Evolutionary conservation across 331 rosid species (phyloP).

Genomic region (Malus hybrid): DNA sequence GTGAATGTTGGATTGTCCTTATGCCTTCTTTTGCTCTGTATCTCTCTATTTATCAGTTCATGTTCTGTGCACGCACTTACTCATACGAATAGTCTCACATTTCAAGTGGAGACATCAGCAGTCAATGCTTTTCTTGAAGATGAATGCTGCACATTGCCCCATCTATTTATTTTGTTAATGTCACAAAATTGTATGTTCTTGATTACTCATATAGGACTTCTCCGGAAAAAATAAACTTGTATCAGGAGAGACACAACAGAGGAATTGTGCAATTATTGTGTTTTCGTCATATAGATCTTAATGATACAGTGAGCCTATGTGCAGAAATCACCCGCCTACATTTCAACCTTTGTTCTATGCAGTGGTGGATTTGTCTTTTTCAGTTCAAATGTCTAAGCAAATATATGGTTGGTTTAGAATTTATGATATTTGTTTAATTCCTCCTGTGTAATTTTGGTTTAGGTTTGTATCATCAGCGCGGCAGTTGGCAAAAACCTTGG

Average conservation of each 20-base stretch:
- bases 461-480: constrained; percentile 96
- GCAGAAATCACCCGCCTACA: not conserved
- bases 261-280: not conserved
- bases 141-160: not conserved
- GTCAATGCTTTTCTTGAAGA: not conserved
- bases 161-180: not conserved
- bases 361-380: not conserved
- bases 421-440: not conserved
- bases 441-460: constrained; percentile 9
- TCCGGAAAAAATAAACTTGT: not conserved
- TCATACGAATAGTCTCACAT: not conserved
- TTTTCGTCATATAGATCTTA: not conserved
- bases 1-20: not conserved
- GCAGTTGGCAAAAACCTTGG: constrained; percentile 93
- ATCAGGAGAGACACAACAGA: not conserved
- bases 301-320: not conserved
- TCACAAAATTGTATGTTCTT: not conserved
- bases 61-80: not conserved
- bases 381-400: too few species aligned
- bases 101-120: not conserved
- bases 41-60: not conserved
- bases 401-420: not conserved
- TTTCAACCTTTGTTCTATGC: not conserved
- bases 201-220: not conserved
- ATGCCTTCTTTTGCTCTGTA: not conserved